Conservation (phyloP, 2,329 filamentous ascomycete genomes). For the Botrytis porri region DNA sequence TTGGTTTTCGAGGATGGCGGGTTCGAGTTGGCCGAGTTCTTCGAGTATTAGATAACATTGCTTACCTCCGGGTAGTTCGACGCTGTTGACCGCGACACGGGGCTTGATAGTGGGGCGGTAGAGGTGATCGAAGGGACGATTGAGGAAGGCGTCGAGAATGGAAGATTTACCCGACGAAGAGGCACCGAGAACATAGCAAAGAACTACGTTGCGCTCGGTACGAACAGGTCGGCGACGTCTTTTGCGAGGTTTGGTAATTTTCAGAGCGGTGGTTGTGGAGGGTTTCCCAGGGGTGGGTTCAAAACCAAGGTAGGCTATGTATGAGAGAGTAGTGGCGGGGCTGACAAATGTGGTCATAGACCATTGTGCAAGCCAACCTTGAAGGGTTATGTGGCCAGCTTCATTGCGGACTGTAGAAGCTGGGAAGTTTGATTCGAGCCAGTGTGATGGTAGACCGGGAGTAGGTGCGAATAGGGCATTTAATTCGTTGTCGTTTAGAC, state of each 20-base stretch:
- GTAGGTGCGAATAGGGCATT: conserved; percentile 88
- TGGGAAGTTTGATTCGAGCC: conserved; percentile 86
- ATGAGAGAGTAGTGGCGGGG: conserved; percentile 91
- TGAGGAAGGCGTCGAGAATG: conserved; percentile 86
- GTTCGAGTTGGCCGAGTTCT: conserved; percentile 92
- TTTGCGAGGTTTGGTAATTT: conserved; percentile 89
- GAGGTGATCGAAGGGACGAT: conserved; percentile 75
- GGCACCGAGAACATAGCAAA: conserved; percentile 88
- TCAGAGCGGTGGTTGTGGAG: conserved; percentile 78
- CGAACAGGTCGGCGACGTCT: conserved; percentile 75
- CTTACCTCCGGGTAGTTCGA: conserved; percentile 91
- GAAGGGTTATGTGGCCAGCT: conserved; percentile 88
- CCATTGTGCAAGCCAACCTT: conserved; percentile 98
- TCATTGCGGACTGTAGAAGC: conserved; percentile 94
- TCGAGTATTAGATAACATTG: conserved; percentile 96
- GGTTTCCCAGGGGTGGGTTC: conserved; percentile 76
- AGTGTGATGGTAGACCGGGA: conserved; percentile 80
- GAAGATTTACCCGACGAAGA: conserved; percentile 87
- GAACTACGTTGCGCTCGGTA: conserved; percentile 90
- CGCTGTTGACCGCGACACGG: conserved; percentile 89
- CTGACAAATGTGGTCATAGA: conserved; percentile 99
- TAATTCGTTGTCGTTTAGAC: conserved; percentile 81
- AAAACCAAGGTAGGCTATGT: conserved; percentile 93
- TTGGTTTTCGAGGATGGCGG: conserved; percentile 88
- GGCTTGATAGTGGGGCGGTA: conserved; percentile 96